phyloP scores from a whole-genome alignment of 1,284 basidiomycete species.

The Heliocybe sulcata region DNA sequence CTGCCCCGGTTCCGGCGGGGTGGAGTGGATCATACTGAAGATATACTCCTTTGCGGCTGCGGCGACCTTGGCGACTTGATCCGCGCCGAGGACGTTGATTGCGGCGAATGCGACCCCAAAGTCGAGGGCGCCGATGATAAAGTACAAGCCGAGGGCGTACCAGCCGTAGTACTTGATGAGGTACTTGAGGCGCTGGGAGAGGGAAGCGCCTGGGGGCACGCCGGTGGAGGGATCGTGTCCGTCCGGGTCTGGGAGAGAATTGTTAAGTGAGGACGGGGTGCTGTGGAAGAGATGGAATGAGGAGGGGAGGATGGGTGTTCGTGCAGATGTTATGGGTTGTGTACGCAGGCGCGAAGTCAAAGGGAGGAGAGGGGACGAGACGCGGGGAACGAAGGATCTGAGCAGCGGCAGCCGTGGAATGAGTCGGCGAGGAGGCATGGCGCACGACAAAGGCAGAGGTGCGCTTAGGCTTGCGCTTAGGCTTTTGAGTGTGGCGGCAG shows the following conservation, averaged over 20 bases:
- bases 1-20: slow-evolving; percentile 54
- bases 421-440: slow-evolving; percentile 17
- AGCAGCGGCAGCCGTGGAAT: slow-evolving; percentile 22
- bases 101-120: slow-evolving; percentile 78
- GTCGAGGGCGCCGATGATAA: slow-evolving; percentile 66
- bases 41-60: slow-evolving; percentile 48
- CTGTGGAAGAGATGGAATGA: slow-evolving; percentile 38
- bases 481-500: not conserved
- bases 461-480: not conserved
- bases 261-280: slow-evolving; percentile 35
- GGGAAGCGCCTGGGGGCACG: slow-evolving; percentile 39
- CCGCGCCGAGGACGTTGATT: slow-evolving; percentile 86
- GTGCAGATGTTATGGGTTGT: slow-evolving; percentile 17
- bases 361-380: slow-evolving; percentile 36
- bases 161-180: slow-evolving; percentile 90
- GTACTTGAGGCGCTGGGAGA: slow-evolving; percentile 74
- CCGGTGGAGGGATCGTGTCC: slow-evolving; percentile 18
- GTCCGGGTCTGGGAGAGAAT: slow-evolving; percentile 10
- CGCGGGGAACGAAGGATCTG: slow-evolving; percentile 22
- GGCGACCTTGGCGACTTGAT: slow-evolving; percentile 74
- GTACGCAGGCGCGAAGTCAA: slow-evolving; percentile 20
- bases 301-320: slow-evolving; percentile 10
- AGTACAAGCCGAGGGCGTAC: slow-evolving; percentile 87
- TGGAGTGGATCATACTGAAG: slow-evolving; percentile 34
- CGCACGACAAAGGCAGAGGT: not conserved